Evolutionary conservation across 1,139 yeast species (phyloP), one percentile per base, ranked within the genome.

Genomic region (Suzukiozyma palmioleophila): DNA sequence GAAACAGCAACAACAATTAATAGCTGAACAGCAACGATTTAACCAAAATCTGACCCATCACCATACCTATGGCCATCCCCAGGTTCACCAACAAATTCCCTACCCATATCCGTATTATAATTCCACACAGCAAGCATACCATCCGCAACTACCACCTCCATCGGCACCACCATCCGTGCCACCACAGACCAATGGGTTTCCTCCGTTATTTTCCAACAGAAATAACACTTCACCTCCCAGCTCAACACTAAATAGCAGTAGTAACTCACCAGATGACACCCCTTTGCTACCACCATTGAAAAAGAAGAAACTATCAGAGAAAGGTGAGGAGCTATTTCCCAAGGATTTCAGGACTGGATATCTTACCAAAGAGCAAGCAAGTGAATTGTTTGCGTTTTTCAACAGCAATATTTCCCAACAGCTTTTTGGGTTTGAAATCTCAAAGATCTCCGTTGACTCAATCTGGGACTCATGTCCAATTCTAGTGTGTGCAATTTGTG

Each of bases 371-470:
- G 62, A 57, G 1, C 74, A 80, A 40, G 86, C 86, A 0, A 54
- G 58, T 21, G 73, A 67, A 22, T 60, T 81, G 12, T 77, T 81
- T 43, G 49, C 54, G 6, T 77, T 68, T 43, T 82, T 82, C 52
- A 75, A 78, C 48, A 57, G 66, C 3, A 72, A 79, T 42, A 78
- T 81, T 15, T 68, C 84, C 0, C 81, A 81, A 14, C 86, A 81
- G 49, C 60, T 82, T 32, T 81, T 80, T 60, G 88, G 88, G 1
- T 82, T 81, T 55, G 80, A 75, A 39, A 66, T 81, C 2, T 69
- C 81, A 1, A 65, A 69, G 39, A 69, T 79, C 39, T 62, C 74
- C 0, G 68, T 78, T 2, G 73, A 75, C 14, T 58, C 59, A 2
- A 64, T 79, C 8, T 80, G 86, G 86, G 58, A 63, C 3, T 51